phyloP scores from a whole-genome alignment of 106 monocot genomes.

The Dioscorea alata region DNA sequence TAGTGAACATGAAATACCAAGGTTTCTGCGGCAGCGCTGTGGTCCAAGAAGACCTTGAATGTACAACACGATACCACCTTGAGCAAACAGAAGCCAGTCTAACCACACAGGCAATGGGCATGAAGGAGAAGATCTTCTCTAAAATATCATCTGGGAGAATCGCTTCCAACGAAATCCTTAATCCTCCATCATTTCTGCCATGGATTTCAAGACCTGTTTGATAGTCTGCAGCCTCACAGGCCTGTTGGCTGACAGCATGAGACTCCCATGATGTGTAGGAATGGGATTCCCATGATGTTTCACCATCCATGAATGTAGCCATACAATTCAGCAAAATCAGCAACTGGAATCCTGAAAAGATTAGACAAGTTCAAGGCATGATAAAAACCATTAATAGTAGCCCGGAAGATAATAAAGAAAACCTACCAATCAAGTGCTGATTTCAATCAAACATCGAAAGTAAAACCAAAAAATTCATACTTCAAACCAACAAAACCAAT shows the following conservation, averaged over 20 bases:
- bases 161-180: slow-evolving; percentile 35
- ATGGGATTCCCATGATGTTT: slow-evolving; percentile 18
- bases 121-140: slow-evolving; percentile 50
- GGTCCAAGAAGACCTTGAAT: slow-evolving; percentile 33
- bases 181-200: background rate
- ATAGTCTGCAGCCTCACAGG: background rate
- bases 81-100: slow-evolving; percentile 55
- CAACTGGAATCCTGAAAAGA: background rate
- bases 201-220: slow-evolving; percentile 12
- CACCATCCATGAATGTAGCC: slow-evolving; percentile 9
- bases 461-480: too few species aligned
- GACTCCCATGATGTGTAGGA: slow-evolving; percentile 17
- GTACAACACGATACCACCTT: slow-evolving; percentile 52
- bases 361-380: background rate
- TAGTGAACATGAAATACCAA: slow-evolving; percentile 91
- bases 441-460: too few species aligned
- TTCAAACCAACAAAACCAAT: too few species aligned
- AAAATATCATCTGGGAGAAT: slow-evolving; percentile 61
- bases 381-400: too few species aligned
- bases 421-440: too few species aligned
- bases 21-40: slow-evolving; percentile 41
- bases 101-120: slow-evolving; percentile 50
- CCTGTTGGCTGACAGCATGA: slow-evolving; percentile 3
- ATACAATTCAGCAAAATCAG: background rate
- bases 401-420: too few species aligned